Evolutionary conservation across 768 basidiomycete genomes (phyloP).

Genomic region (button mushroom (Agaricus bisporus)): DNA sequence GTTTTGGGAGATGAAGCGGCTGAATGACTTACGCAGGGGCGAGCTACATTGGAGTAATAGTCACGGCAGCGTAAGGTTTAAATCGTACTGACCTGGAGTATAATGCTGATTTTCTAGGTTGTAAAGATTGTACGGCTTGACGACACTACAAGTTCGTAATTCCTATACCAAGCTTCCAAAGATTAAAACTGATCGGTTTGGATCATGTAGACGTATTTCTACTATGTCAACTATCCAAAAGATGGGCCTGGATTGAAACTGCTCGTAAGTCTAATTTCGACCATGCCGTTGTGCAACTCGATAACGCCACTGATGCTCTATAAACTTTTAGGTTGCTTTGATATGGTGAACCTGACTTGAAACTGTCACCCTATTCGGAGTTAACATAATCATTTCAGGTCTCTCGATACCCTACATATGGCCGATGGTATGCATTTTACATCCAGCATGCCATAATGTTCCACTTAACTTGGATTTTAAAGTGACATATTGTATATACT

Average conservation of each 20-base stretch:
- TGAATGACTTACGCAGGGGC: conserved; percentile 9
- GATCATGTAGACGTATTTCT: conserved; percentile 26
- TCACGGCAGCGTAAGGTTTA: conserved; percentile 24
- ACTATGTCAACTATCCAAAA: conserved; percentile 26
- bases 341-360: conserved; percentile 22
- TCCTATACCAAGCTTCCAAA: background rate
- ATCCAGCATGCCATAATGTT: background rate
- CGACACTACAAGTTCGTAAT: conserved; percentile 25
- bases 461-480: background rate
- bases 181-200: background rate
- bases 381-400: conserved; percentile 13
- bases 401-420: conserved; percentile 26
- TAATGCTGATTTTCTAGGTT: background rate
- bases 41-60: conserved; percentile 24
- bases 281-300: background rate
- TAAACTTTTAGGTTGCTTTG: conserved; percentile 17
- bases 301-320: background rate
- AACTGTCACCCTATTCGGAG: background rate
- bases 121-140: conserved; percentile 29
- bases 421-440: conserved; percentile 18
- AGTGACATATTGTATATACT: conserved; percentile 30
- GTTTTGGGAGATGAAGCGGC: background rate
- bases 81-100: background rate
- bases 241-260: conserved; percentile 20
- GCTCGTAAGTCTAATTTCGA: conserved; percentile 15